These are phyloP conservation scores for Cladosporium phlei DNA, from an alignment of 2,329 filamentous ascomycete species.

Conservation along the genomic window DNA sequence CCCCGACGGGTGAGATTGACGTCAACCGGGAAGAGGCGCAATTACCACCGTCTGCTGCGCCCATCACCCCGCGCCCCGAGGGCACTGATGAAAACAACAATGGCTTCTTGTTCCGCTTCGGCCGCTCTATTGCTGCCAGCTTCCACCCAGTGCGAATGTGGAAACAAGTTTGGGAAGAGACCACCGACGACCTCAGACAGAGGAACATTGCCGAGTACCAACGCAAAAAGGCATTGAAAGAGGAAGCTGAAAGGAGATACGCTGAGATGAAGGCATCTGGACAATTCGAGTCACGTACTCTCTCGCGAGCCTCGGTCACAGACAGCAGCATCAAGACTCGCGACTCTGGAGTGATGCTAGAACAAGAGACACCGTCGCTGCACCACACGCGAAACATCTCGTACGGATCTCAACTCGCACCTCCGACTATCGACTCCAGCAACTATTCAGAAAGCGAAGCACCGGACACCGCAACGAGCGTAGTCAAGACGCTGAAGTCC, in stretches of 20 bases:
- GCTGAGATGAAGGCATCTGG: slow-evolving; percentile 51
- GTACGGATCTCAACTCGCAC: slow-evolving; percentile 15
- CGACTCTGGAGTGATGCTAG: slow-evolving; percentile 29
- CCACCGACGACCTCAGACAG: slow-evolving; percentile 38
- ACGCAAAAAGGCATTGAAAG: slow-evolving; percentile 39
- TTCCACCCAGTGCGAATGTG: slow-evolving; percentile 52
- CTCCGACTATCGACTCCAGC: slow-evolving; percentile 15
- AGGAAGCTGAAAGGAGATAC: slow-evolving; percentile 48
- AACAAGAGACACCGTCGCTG: slow-evolving; percentile 7
- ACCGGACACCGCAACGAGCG: slow-evolving; percentile 17
- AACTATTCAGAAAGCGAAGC: slow-evolving; percentile 20
- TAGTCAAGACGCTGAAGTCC: slow-evolving; percentile 16
- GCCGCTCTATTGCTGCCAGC: slow-evolving; percentile 49
- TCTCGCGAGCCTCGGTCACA: slow-evolving; percentile 6
- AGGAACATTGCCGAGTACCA: slow-evolving; percentile 36
- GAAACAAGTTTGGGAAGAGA: slow-evolving; percentile 43
- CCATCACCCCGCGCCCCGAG: neutral
- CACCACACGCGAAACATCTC: slow-evolving; percentile 20
- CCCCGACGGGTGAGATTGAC: slow-evolving; percentile 18
- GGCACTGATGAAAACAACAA: slow-evolving; percentile 30
- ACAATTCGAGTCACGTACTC: slow-evolving; percentile 35
- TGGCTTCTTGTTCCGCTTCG: slow-evolving; percentile 51
- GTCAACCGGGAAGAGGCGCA: slow-evolving; percentile 21
- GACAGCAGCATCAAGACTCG: slow-evolving; percentile 17
- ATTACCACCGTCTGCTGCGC: slow-evolving; percentile 16